Conservation (phyloP, 345 rosid species). For the Draba incana region DNA sequence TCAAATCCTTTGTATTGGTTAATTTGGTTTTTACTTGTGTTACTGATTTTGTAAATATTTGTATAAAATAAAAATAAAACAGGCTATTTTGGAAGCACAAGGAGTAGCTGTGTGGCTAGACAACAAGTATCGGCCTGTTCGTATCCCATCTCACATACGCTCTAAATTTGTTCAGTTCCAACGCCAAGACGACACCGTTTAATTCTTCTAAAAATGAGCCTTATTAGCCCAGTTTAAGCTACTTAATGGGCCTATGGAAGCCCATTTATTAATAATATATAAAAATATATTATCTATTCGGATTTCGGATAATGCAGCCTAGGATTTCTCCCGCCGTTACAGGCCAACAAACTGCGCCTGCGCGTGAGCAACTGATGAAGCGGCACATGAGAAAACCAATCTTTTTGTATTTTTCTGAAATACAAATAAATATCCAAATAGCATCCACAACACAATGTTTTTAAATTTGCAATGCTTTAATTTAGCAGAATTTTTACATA, state of each 20-base stretch:
- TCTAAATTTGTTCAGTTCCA: constrained; percentile 62
- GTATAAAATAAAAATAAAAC: constrained; percentile 8
- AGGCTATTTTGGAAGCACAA: constrained; percentile 82
- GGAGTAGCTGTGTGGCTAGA: constrained; percentile 82
- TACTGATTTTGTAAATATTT: background rate
- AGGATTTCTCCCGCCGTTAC: constrained; percentile 22
- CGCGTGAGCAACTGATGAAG: constrained; percentile 28
- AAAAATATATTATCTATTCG: background rate
- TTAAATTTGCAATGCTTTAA: no score
- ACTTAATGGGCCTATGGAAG: background rate
- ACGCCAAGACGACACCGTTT: constrained; percentile 48
- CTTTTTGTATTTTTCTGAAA: no score
- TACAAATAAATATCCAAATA: background rate
- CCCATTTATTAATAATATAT: background rate
- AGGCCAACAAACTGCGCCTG: constrained; percentile 1
- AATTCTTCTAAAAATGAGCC: constrained; percentile 5
- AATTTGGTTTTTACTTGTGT: background rate
- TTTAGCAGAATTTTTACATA: no score
- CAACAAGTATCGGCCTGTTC: constrained; percentile 70
- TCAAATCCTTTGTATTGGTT: background rate
- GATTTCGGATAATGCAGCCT: background rate
- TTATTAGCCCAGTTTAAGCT: background rate
- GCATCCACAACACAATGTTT: no score
- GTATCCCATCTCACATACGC: constrained; percentile 67
- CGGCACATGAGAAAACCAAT: constrained; percentile 1